Percentiles rank a stretch among this genome's conserved stretches.
Evolutionary conservation across 192 early-diverging fungal genomes (phyloP).

Genomic region (Paraglomus brasilianum): DNA sequence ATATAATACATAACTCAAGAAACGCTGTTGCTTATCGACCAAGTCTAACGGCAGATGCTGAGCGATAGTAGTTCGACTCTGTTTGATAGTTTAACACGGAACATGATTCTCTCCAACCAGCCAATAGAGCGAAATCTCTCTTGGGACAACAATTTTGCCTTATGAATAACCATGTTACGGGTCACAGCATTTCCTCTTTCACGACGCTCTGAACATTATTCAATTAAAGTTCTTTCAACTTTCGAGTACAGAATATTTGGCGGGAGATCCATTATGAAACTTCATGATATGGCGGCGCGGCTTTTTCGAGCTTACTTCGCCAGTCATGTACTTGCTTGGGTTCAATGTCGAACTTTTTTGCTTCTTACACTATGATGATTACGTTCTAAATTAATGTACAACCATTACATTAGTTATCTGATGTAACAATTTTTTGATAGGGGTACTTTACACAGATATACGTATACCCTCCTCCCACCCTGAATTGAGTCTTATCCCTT

Average conservation of each 20-base stretch:
- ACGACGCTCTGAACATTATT: not conserved
- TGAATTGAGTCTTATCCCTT: too few relatives aligned
- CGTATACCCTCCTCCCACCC: too few relatives aligned
- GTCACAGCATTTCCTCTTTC: not conserved
- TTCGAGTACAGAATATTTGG: not conserved
- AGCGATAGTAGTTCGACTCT: not conserved
- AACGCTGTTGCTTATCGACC: slow-evolving; percentile 2
- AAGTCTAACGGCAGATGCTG: not conserved
- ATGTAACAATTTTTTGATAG: too few relatives aligned
- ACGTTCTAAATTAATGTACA: too few relatives aligned
- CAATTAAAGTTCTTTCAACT: not conserved
- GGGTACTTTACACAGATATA: too few relatives aligned
- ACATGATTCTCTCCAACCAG: slow-evolving; percentile 2
- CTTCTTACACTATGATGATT: too few relatives aligned
- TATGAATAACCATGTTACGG: not conserved
- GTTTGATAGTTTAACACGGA: not conserved
- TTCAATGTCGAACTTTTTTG: slow-evolving; percentile 7
- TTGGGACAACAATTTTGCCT: not conserved
- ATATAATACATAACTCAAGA: slow-evolving; percentile 23
- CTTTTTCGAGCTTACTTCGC: slow-evolving; percentile 1
- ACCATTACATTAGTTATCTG: too few relatives aligned
- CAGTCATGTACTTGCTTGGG: not conserved
- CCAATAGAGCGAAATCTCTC: not conserved
- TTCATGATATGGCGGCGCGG: not conserved
- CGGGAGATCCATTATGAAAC: not conserved